A percentile compares a stretch with the other conserved stretches of the same genome.
Conservation (phyloP, 2,329 filamentous ascomycete genomes). For the Niveomyces coronatus region DNA sequence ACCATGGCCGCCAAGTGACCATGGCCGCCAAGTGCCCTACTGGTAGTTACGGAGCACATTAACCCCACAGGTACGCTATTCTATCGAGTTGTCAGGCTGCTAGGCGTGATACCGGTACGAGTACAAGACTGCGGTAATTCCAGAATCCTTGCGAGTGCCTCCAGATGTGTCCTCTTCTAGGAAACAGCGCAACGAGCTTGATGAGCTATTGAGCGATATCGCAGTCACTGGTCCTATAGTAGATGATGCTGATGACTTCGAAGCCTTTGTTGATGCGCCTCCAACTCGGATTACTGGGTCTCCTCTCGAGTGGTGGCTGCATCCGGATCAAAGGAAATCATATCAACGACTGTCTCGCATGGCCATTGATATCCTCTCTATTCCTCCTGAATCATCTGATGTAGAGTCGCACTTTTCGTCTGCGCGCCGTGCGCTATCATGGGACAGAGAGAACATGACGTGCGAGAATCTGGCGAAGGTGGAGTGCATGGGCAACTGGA, state of each 20-base stretch:
- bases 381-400: not conserved
- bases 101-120: no score
- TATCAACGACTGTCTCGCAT: slow-evolving; percentile 1
- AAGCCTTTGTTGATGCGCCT: slow-evolving; percentile 1
- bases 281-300: slow-evolving; percentile 1
- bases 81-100: no score
- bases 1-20: no score
- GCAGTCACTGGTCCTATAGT: slow-evolving; percentile 3
- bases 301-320: slow-evolving; percentile 3
- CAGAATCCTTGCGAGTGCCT: slow-evolving; percentile 2
- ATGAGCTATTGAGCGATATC: slow-evolving; percentile 3
- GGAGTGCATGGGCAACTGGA: not conserved
- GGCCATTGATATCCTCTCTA: slow-evolving; percentile 3
- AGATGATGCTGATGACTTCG: slow-evolving; percentile 4
- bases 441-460: slow-evolving; percentile 3
- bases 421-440: not conserved
- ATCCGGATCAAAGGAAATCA: not conserved
- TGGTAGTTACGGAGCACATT: no score
- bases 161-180: slow-evolving; percentile 1
- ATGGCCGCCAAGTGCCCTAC: no score
- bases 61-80: no score
- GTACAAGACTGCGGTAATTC: slow-evolving; percentile 2
- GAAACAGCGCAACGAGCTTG: not conserved
- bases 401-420: slow-evolving; percentile 1
- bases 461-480: slow-evolving; percentile 1